These are phyloP conservation scores for Oxytropis ochrocephala DNA, from an alignment of 306 rosid species.

Conservation along the genomic window DNA sequence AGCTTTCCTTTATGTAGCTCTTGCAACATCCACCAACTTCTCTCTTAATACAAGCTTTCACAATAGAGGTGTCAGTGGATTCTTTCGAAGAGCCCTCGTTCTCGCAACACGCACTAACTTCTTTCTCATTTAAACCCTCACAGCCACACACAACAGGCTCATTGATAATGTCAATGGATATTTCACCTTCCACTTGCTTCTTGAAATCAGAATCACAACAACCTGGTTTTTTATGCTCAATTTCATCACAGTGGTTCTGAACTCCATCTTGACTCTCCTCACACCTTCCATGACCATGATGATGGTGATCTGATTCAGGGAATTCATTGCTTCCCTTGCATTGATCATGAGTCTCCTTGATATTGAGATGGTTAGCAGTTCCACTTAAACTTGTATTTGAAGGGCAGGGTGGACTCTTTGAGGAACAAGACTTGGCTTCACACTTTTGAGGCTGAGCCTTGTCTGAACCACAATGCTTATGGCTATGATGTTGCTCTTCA, in stretches of 20 bases:
- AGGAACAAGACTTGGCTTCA: slow-evolving; percentile 25
- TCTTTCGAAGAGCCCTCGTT: slow-evolving; percentile 18
- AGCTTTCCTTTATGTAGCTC: slow-evolving; percentile 81
- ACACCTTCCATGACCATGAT: slow-evolving; percentile 32
- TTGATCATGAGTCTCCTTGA: slow-evolving; percentile 18
- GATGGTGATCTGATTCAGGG: slow-evolving; percentile 33
- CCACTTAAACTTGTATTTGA: slow-evolving; percentile 28
- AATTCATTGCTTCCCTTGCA: slow-evolving; percentile 20
- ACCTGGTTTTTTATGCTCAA: slow-evolving; percentile 6
- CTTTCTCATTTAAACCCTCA: slow-evolving; percentile 24
- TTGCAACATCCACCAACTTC: slow-evolving; percentile 64
- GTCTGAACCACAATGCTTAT: slow-evolving; percentile 39
- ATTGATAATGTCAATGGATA: slow-evolving; percentile 23
- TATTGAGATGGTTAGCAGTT: slow-evolving; percentile 7
- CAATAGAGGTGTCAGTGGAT: background rate
- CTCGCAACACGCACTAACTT: slow-evolving; percentile 27
- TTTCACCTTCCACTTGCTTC: slow-evolving; percentile 16
- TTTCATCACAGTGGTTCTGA: slow-evolving; percentile 26
- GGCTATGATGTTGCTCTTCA: slow-evolving; percentile 21
- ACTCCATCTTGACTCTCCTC: slow-evolving; percentile 14
- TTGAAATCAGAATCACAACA: slow-evolving; percentile 1
- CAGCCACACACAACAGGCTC: slow-evolving; percentile 21
- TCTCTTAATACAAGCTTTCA: slow-evolving; percentile 47
- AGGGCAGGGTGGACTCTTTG: slow-evolving; percentile 31
- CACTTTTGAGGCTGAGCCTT: slow-evolving; percentile 34